Conservation (phyloP, 2,329 filamentous ascomycete species). For the Alternaria longipes region DNA sequence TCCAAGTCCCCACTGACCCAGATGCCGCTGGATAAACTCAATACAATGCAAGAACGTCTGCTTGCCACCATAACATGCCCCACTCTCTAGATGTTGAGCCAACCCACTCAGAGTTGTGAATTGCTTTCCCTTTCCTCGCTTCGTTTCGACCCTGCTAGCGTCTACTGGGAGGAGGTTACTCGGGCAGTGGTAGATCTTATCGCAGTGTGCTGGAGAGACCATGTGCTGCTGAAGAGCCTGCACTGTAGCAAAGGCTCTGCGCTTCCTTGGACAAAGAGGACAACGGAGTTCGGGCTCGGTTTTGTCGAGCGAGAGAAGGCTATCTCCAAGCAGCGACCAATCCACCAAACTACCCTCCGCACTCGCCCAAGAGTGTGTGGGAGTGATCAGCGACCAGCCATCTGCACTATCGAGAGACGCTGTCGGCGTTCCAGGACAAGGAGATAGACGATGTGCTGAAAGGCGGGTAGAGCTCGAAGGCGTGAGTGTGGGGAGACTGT, state of each 20-base stretch:
- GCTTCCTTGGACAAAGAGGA: constrained; percentile 1
- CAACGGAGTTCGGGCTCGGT: not conserved
- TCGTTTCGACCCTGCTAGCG: not conserved
- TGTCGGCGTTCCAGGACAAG: not conserved
- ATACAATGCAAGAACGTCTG: constrained; percentile 10
- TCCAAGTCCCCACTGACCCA: constrained; percentile 15
- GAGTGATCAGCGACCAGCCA: constrained; percentile 9
- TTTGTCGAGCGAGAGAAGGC: constrained; percentile 1
- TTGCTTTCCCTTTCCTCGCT: constrained; percentile 9
- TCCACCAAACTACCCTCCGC: constrained; percentile 4
- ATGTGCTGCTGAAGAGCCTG: constrained; percentile 3
- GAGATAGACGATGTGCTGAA: not conserved
- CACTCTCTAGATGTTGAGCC: constrained; percentile 18
- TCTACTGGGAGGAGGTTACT: not conserved
- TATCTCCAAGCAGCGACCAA: constrained; percentile 7
- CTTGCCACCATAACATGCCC: constrained; percentile 10
- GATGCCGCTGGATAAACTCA: constrained; percentile 13
- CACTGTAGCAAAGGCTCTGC: constrained; percentile 2
- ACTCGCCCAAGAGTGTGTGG: constrained; percentile 6
- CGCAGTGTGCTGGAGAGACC: not conserved
- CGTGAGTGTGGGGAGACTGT: constrained; percentile 2
- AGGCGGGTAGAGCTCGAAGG: constrained; percentile 2
- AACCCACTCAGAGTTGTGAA: constrained; percentile 21
- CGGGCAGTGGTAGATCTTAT: constrained; percentile 5
- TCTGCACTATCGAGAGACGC: constrained; percentile 4